Base-by-base conservation (phyloP, 371 early-diverging fungal species). In the Syncephalastrum racemosum region DNA sequence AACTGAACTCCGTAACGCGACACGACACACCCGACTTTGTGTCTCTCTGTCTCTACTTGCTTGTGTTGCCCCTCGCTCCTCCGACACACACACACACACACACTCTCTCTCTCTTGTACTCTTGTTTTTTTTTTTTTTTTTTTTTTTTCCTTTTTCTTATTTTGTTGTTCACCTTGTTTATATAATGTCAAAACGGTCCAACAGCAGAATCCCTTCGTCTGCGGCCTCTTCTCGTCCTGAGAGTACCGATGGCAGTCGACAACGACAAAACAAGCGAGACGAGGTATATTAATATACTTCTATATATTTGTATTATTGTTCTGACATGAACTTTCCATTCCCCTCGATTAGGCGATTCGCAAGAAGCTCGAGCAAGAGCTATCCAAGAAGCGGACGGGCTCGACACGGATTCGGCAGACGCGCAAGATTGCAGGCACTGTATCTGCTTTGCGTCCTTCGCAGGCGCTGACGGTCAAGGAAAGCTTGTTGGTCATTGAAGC, bases 391-490 rank as follows among this genome's bases (percentile, higher is more conserved):
- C 73, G 79, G 59, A 68, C 66, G 49, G 73, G 75, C 19, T 44
- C 66, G 23, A 66, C 65, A 15, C 53, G 67, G 2, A 25, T 59
- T 25, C 63, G 67, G 16, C 60, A 68, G 3, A 67, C 69, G 45
- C 78, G 75, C 51, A 66, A 78, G 16, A 77, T 84, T 49, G 74
- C 86, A 12, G 91, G 94, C 44, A 97, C 97, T 3, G 97, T 97
- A 8, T 89, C 94, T 16, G 90, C 95, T 6, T 77, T 97, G 52
- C 84, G 87, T 25, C 96, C 90, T 16, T 82, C 90, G 0, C 87
- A 89, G 39, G 95, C 98, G 12, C 79, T 97, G 60, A 96, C 94
- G 4, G 91, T 95, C 48, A 84, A 89, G 51, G 94, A 96, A 51
- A 84, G 85, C 14, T 87, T 94, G 63, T 79, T 89, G 24, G 93